Evolutionary conservation across 148 eudicot species (phyloP), one percentile per base, ranked within the genome.

Genomic region (Camellia sinensis): DNA sequence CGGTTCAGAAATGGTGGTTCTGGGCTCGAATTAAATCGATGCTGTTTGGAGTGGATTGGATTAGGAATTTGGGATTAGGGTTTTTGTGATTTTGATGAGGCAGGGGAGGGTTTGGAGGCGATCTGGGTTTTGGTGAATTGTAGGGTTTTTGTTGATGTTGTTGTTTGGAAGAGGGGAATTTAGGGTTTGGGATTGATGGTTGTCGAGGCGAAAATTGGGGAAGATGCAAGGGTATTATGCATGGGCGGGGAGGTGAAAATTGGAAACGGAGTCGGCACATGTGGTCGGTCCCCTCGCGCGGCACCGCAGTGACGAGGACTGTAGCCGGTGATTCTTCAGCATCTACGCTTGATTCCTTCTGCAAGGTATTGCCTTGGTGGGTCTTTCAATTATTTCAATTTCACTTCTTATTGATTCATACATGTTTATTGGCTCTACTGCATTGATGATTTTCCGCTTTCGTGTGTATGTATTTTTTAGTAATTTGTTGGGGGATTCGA

Each of bases 191-290:
- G 76, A 80, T 80, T 81, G 80, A 81, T 81, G 83, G 40, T 81
- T 76, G 83, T 15, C 44, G 62, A 50, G 67, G 73, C 6, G 57
- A 4, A n/a, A 11, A 66, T 73, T 46, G 87, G 86, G 81, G 81
- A 78, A 69, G 82, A 75, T 83, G 85, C 80, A 60, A 83, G 76
- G 73, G 6, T 83, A 70, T 68, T 75, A 83, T 74, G 75, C 79
- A 79, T 68, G 70, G 79, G 53, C 70, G 85, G 84, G 87, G 72
- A 80, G 90, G 85, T 77, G 88, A 79, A 3, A 77, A 44, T 77
- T 63, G 85, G 79, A 86, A 79, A 73, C 85, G 62, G 76, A 61
- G 64, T 83, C 85, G 85, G 85, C 85, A 78, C 80, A 86, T 88
- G 90, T 80, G 70, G 85, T 74, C 90, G 75, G 85, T 77, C 77